Percentiles rank a stretch among this genome's conserved stretches.
Conservation (phyloP, 768 basidiomycete species). For the Mycena filopes region DNA sequence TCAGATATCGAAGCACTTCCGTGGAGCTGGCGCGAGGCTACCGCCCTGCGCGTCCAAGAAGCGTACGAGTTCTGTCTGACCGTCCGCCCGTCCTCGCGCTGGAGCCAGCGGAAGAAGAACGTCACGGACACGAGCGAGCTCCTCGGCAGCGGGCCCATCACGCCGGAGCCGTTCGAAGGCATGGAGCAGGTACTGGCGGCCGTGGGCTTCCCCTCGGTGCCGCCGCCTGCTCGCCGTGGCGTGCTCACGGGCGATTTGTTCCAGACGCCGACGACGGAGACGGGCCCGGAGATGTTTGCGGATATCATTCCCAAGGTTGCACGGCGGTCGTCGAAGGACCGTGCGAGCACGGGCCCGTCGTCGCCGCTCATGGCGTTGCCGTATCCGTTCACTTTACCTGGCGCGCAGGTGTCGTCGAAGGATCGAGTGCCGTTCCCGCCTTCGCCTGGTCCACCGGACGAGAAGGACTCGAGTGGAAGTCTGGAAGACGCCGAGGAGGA, state of each 20-base stretch:
- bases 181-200: constrained; percentile 70
- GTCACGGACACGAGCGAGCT: constrained; percentile 44
- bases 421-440: constrained; percentile 83
- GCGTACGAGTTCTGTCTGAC: constrained; percentile 83
- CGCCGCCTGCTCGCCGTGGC: constrained; percentile 65
- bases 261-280: constrained; percentile 54
- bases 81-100: constrained; percentile 44
- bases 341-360: constrained; percentile 44
- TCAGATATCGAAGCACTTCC: constrained; percentile 64
- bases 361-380: constrained; percentile 64
- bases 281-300: constrained; percentile 33
- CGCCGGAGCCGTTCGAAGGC: constrained; percentile 56
- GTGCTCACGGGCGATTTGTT: constrained; percentile 76
- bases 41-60: constrained; percentile 76
- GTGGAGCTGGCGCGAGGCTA: constrained; percentile 85
- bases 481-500: constrained; percentile 34
- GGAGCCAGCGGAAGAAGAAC: constrained; percentile 47
- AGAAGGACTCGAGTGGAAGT: constrained; percentile 45
- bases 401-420: constrained; percentile 69
- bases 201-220: constrained; percentile 61
- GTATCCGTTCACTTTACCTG: constrained; percentile 77
- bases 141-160: constrained; percentile 21
- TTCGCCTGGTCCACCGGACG: constrained; percentile 57
- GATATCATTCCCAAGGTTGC: constrained; percentile 58
- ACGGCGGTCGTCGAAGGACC: constrained; percentile 58